Evolutionary conservation across 2,329 filamentous ascomycete genomes (phyloP), one percentile per base, ranked within the genome.

Genomic region (Sphaerulina populicola): DNA sequence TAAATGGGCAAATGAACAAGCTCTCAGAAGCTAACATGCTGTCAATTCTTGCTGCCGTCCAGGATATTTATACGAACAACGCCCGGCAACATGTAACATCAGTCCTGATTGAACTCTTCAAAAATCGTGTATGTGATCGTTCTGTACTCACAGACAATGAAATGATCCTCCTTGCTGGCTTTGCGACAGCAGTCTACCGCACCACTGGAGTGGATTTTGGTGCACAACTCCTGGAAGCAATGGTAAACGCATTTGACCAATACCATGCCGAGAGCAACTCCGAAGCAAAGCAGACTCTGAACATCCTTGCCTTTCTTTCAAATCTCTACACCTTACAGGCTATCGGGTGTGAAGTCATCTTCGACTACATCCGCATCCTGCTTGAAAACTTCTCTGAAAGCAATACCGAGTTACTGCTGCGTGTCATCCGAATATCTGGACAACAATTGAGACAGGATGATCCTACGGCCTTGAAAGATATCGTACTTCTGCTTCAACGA

Each of bases 251-350:
- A 7, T 88, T 97, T 64, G 82, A 85, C 55, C 73, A 77, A 14
- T 52, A 59, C 45, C 60, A 60, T 23, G 36, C 30, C 23, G 23
- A 27, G 12, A 70, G 69, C 42, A 52, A 59, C 4, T 63, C 66
- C 4, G 68, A 67, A 30, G 70, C 70, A 37, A 89, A 89, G 64
- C 77, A 83, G 49, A 75, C 78, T 1, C 77, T 83, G 7, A 95
- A 98, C 66, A 69, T 96, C 39, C 78, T 95, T 29, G 86, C 86
- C 1, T 78, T 97, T 29, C 72, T 97, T 11, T 82, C 90, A 0
- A 83, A 95, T 63, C 75, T 97, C 36, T 98, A 97, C 71, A 90
- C 88, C 44, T 94, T 98, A 64, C 87, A 94, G 62, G 81, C 96
- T 18, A 77, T 96, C 40, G 83, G 86, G 37, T 85, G 84, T 62